Conservation (phyloP, 176 grass and related monocot species). For the Oryza brachyantha region DNA sequence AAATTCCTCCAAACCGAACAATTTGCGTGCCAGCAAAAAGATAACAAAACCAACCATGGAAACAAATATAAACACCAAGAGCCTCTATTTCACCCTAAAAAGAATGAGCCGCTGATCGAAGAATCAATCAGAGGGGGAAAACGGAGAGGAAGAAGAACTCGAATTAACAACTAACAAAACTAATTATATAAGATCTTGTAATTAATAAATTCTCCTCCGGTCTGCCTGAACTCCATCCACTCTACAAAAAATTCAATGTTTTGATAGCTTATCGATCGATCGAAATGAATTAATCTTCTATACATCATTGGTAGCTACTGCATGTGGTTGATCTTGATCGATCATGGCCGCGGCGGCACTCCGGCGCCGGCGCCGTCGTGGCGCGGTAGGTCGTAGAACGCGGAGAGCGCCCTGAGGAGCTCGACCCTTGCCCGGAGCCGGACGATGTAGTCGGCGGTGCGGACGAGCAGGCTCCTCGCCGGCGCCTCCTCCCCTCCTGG, state of each 20-base stretch:
- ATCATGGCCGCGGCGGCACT: too few relatives aligned
- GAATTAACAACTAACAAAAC: too few relatives aligned
- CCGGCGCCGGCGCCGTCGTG: neutral
- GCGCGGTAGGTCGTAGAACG: constrained; percentile 14
- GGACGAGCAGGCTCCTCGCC: constrained; percentile 41
- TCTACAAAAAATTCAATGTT: neutral
- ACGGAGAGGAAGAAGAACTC: neutral
- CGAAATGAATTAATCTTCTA: constrained; percentile 15
- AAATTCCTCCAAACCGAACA: too few relatives aligned
- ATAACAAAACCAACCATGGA: neutral
- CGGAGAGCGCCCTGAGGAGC: constrained; percentile 48
- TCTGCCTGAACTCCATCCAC: neutral
- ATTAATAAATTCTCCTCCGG: too few relatives aligned
- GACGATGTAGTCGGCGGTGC: constrained; percentile 62
- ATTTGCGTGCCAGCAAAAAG: too few relatives aligned
- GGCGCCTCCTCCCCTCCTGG: constrained; percentile 45
- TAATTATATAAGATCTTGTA: neutral
- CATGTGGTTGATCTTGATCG: neutral
- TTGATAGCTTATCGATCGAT: neutral
- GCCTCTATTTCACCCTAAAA: neutral
- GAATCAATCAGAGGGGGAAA: neutral
- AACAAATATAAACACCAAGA: neutral
- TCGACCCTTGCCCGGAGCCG: constrained; percentile 50
- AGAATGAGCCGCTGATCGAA: neutral
- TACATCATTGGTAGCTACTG: neutral